Evolutionary conservation across 495 filamentous ascomycete species (phyloP).

Genomic region (Cudoniella acicularis): DNA sequence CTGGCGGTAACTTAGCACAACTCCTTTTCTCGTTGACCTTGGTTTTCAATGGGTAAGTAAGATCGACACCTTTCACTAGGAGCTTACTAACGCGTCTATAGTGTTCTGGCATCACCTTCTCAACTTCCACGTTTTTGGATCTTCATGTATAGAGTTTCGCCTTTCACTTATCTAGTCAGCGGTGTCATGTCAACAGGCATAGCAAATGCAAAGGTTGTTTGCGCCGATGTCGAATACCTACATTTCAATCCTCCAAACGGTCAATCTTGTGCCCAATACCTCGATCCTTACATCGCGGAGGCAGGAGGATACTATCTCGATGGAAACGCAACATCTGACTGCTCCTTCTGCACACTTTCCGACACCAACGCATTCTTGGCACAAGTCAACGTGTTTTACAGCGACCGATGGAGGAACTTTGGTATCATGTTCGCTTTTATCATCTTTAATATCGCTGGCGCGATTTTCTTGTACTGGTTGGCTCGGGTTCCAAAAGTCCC

Average conservation of each 20-base stretch:
- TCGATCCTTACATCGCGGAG: conserved; percentile 38
- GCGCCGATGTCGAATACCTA: conserved; percentile 58
- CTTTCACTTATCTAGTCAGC: conserved; percentile 68
- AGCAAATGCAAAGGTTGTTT: conserved; percentile 54
- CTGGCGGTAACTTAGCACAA: conserved; percentile 74
- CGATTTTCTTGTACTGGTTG: conserved; percentile 75
- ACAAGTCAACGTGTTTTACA: conserved; percentile 43
- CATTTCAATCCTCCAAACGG: conserved; percentile 48
- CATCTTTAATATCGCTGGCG: conserved; percentile 71
- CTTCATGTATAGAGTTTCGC: conserved; percentile 78
- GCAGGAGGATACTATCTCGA: conserved; percentile 53
- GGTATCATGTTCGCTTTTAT: conserved; percentile 57
- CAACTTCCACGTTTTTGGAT: conserved; percentile 73
- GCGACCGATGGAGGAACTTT: conserved; percentile 32
- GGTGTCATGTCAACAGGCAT: conserved; percentile 60
- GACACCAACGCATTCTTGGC: conserved; percentile 62
- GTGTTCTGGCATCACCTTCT: conserved; percentile 36
- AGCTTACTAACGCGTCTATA: conserved; percentile 47
- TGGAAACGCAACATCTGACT: conserved; percentile 44
- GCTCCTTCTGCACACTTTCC: conserved; percentile 56
- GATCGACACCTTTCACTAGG: too few species aligned
- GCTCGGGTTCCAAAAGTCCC: conserved; percentile 69
- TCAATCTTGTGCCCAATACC: conserved; percentile 58
- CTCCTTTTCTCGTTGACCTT: conserved; percentile 59
- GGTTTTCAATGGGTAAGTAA: conserved; percentile 52